Evolutionary conservation across 2,329 filamentous ascomycete species (phyloP).

Genomic region (Hymenoscyphus repandus): DNA sequence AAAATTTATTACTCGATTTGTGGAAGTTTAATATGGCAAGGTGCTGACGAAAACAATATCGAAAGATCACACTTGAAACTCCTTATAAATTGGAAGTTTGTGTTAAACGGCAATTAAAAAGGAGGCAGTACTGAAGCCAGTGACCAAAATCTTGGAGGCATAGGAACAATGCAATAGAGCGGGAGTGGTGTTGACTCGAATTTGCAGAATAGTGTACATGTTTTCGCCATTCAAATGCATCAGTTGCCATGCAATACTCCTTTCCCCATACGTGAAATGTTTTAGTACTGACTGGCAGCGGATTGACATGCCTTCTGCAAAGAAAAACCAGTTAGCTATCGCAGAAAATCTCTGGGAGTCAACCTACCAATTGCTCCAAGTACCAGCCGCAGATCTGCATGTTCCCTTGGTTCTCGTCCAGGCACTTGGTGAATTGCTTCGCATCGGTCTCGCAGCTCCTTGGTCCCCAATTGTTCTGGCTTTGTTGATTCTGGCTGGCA

Average conservation of each 20-base stretch:
- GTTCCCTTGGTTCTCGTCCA: constrained; percentile 92
- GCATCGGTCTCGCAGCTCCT: constrained; percentile 75
- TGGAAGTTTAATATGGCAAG: too few species aligned
- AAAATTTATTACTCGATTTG: too few species aligned
- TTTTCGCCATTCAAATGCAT: constrained; percentile 14
- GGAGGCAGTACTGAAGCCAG: not conserved
- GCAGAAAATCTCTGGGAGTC: not conserved
- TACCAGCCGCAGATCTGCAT: constrained; percentile 98
- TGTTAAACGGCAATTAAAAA: too few species aligned
- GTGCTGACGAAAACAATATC: too few species aligned
- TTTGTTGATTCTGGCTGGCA: constrained; percentile 47
- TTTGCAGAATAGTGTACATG: constrained; percentile 15
- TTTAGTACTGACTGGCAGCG: constrained; percentile 67
- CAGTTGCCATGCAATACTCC: constrained; percentile 1
- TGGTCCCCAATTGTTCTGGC: constrained; percentile 49
- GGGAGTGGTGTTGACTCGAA: constrained; percentile 12
- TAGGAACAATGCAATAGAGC: constrained; percentile 3
- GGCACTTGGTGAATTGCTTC: constrained; percentile 85
- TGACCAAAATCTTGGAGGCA: not conserved
- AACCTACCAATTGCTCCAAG: constrained; percentile 74
- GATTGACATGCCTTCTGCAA: constrained; percentile 73
- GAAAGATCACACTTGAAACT: too few species aligned
- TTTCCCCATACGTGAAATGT: not conserved
- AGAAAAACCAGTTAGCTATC: constrained; percentile 27
- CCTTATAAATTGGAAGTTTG: too few species aligned